Evolutionary conservation across 768 basidiomycete genomes (phyloP), one percentile per base, ranked within the genome.

Genomic region (Hydnomerulius pinastri): DNA sequence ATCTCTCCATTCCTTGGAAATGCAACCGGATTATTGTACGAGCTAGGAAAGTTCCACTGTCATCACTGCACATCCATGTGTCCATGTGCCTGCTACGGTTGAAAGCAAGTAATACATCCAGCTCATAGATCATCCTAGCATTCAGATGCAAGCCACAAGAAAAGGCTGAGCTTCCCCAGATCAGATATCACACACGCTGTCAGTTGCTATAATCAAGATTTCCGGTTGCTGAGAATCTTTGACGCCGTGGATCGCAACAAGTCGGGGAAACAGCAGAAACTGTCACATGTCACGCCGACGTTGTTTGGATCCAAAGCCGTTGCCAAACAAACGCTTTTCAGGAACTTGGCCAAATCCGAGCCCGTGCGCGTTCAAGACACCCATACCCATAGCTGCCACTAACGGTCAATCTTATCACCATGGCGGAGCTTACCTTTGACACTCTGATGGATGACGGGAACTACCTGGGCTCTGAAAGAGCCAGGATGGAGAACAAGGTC

Each of bases 381-480:
- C 44, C 29, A 32, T 17, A 23, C 45, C 20, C n/a, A 25, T 21
- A 18, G 15, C 6, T 27, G 32, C 27, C 17, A 23, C 35, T 13
- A 25, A 29, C 40, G 28, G 40, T 43, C 29, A 6, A 20, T 28
- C 45, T 21, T 9, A n/a, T 37, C 61, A 71, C 24, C 54, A 90
- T 90, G 89, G 60, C 87, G 2, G 90, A 90, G 57, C 77, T 90
- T 53, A 88, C 87, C 0, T 78, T 82, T 52, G 90, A 92, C 57
- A 86, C 79, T 3, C 78, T 92, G 36, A 74, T 81, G 56, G 88
- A 91, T 70, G 90, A 91, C 77, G 86, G 84, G 8, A 83, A 82
- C 65, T 88, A 87, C 60, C 64, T 82, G 18, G 84, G 86, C 51
- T 79, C 87, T 10, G 89, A 92, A 56, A 73, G 89, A 35, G 90